These are phyloP conservation scores for Fomes fomentarius DNA, from an alignment of 1,284 basidiomycete species.

Conservation along the genomic window DNA sequence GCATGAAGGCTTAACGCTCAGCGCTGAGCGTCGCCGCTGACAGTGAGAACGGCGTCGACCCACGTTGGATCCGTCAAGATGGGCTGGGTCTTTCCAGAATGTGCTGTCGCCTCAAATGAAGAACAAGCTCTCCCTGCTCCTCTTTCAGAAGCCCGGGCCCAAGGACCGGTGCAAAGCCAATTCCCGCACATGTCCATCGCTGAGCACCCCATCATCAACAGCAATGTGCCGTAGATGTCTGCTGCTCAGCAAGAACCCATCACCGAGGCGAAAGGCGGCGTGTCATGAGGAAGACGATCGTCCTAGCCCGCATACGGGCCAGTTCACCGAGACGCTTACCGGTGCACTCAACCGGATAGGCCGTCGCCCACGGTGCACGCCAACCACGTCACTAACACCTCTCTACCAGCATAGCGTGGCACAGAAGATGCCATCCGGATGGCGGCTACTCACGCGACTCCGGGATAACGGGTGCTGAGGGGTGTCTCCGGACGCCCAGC, in stretches of 20 bases:
- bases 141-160: background rate
- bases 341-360: no score
- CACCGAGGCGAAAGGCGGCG: constrained; percentile 3
- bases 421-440: constrained; percentile 4
- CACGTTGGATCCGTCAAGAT: background rate
- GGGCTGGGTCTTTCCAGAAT: background rate
- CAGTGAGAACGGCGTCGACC: background rate
- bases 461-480: constrained; percentile 13
- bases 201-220: no score
- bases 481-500: background rate
- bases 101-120: background rate
- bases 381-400: background rate
- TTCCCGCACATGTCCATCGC: background rate
- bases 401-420: constrained; percentile 5
- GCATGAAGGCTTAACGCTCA: background rate
- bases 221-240: background rate
- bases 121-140: constrained; percentile 2
- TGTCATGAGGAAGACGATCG: constrained; percentile 2
- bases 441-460: constrained; percentile 7
- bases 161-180: background rate
- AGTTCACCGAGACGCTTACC: background rate
- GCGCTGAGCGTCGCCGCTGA: background rate
- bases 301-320: no score
- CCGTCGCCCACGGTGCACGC: background rate
- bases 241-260: background rate